Conservation (phyloP, 2,329 filamentous ascomycete species). For the Fusarium tanahbumbuense region DNA sequence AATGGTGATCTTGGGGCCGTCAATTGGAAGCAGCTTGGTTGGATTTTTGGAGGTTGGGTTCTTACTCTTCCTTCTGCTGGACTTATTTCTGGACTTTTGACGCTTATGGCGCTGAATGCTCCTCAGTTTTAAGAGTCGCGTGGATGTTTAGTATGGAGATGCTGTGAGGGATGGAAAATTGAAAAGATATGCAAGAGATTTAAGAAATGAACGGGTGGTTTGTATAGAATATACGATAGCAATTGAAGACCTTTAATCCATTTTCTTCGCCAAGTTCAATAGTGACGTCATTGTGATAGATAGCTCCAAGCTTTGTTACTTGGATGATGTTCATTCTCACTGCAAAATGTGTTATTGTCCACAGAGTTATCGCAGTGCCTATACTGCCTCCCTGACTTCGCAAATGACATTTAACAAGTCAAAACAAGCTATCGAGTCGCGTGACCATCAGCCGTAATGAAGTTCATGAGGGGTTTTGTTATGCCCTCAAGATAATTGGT, state of each 20-base stretch:
- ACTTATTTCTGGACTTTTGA: neutral
- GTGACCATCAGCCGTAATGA: too few relatives aligned
- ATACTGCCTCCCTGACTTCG: rapidly evolving
- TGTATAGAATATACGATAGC: neutral
- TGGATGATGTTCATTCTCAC: neutral
- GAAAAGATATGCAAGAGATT: rapidly evolving
- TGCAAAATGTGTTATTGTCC: neutral
- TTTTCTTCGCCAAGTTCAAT: rapidly evolving
- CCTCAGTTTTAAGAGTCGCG: neutral
- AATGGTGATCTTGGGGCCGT: neutral
- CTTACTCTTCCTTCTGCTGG: neutral
- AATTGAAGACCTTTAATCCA: neutral
- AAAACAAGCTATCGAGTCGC: too few relatives aligned
- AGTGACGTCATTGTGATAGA: neutral
- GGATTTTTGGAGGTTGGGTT: neutral
- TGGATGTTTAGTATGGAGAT: rapidly evolving
- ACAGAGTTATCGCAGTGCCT: neutral
- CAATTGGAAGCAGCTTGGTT: neutral
- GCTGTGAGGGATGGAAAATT: too few relatives aligned
- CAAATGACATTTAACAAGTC: neutral
- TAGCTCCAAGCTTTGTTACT: too few relatives aligned
- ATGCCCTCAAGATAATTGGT: neutral
- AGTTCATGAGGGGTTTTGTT: neutral
- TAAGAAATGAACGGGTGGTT: neutral
- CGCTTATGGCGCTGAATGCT: neutral